Evolutionary conservation across 495 filamentous ascomycete species (phyloP).

Genomic region (Trichoderma asperelloides): DNA sequence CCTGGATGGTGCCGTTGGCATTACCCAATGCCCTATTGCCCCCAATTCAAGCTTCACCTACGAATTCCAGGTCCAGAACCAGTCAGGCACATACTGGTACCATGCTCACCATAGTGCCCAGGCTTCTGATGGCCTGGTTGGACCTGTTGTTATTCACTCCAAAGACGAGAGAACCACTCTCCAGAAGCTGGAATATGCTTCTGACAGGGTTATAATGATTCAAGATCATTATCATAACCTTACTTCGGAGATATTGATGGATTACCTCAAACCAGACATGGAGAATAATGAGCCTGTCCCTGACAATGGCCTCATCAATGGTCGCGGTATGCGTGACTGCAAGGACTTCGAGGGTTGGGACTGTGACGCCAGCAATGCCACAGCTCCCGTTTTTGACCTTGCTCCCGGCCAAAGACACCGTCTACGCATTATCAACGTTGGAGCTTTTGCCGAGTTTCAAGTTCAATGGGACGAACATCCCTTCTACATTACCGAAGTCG

Average conservation of each 20-base stretch:
- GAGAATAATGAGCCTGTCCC: conserved; percentile 42
- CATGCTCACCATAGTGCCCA: conserved; percentile 27
- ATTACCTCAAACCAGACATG: conserved; percentile 38
- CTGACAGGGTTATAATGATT: conserved; percentile 39
- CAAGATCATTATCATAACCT: conserved; percentile 46
- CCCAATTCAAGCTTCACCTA: conserved; percentile 27
- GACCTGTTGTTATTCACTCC: conserved; percentile 41
- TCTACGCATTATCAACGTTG: conserved; percentile 57
- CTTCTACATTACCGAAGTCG: conserved; percentile 43
- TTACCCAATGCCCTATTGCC: conserved; percentile 54
- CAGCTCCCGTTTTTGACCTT: conserved; percentile 23
- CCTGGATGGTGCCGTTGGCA: conserved; percentile 56
- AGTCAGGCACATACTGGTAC: conserved; percentile 37
- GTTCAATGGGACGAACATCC: conserved; percentile 46
- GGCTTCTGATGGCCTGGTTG: conserved; percentile 44
- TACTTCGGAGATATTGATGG: conserved; percentile 33
- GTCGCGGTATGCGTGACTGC: conserved; percentile 32
- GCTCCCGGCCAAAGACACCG: conserved; percentile 49
- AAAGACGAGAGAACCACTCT: not conserved
- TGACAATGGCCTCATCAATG: conserved; percentile 50
- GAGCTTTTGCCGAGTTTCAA: conserved; percentile 42
- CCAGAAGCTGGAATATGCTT: conserved; percentile 1
- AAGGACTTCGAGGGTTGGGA: conserved; percentile 23
- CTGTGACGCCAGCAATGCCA: conserved; percentile 33
- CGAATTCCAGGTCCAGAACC: conserved; percentile 27